Base-by-base conservation (phyloP, 177 flowering plant genomes). In the Telopea speciosissima region DNA sequence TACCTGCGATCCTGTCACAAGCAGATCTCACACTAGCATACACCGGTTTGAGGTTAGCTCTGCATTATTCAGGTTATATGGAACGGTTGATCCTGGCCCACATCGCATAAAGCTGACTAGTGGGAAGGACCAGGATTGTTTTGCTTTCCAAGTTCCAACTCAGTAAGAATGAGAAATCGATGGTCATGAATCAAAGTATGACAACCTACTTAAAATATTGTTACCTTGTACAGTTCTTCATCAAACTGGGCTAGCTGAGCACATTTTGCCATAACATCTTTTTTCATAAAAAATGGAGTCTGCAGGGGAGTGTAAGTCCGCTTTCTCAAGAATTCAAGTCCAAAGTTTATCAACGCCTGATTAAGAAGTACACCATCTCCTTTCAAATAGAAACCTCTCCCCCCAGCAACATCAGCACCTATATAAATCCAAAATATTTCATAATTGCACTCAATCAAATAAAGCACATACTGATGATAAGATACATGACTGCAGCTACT, bases 221-320 rank as follows among this genome's bases (percentile, higher is more conserved):
- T 65, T 80, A 94, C 97, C 96, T 93, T 95, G 88, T 95, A 93
- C 66, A 95, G 96, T 76, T 95, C 98, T 79, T 95, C 98, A 78
- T 95, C 98, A 75, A 95, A 93, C 70, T 95, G 99, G 17, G 99
- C 94, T 64, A 93, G 78, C 73, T 95, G 99, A 68, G 98, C 99
- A 83, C 99, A 95, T 79, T 85, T 93, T 56, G 90, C 96, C 99
- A 93, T 93, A 63, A 89, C 80, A 68, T 95, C 97, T 78, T 89
- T 89, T 76, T 90, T 85, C 97, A 92, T 91, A 81, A 95, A 95
- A 77, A 91, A 92, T 73, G 99, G 99, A 63, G 99, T 89, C 72
- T 89, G 97, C 80, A 95, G 72, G 40, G 72, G 19, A 54, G 83
- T 83, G 70, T 85, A 95, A 11, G 73, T 82, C 68, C 91, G 83